Conservation (phyloP, 148 eudicot genomes). For the Arbutus unedo region DNA sequence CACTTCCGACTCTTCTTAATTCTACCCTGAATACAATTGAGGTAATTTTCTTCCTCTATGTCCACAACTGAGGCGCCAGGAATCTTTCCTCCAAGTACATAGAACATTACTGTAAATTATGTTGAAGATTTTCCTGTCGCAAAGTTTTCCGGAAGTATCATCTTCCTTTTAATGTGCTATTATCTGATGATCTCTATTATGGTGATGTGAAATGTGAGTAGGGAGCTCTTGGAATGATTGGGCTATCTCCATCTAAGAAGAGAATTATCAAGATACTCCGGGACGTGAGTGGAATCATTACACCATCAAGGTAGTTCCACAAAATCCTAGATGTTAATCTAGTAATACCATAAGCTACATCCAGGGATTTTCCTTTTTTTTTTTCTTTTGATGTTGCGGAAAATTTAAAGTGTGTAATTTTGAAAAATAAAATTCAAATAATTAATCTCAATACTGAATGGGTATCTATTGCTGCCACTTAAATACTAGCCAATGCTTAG, state of each 20-base stretch:
- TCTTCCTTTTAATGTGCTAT: neutral
- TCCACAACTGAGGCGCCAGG: neutral
- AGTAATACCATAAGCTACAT: too few species aligned
- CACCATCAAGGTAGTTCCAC: conserved; percentile 29
- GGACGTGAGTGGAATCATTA: conserved; percentile 29
- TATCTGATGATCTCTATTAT: neutral
- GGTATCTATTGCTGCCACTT: neutral
- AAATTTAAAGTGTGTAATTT: too few species aligned
- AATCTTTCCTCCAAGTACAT: neutral
- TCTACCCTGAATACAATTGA: conserved; percentile 38
- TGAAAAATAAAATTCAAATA: neutral
- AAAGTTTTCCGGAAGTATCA: neutral
- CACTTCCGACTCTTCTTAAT: conserved; percentile 46
- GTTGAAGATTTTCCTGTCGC: neutral
- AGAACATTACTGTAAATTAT: neutral
- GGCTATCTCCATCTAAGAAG: conserved; percentile 31
- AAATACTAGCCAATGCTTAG: neutral
- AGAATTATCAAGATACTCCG: conserved; percentile 29
- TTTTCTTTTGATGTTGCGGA: neutral
- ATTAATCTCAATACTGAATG: neutral
- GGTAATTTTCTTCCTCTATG: conserved; percentile 20
- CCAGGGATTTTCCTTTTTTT: neutral
- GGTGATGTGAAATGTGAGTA: neutral
- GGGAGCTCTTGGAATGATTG: conserved; percentile 24
- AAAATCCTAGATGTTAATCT: too few species aligned